Percentiles rank a stretch among this genome's conserved stretches.
These are phyloP conservation scores for Cystobasidium tubakii DNA, from an alignment of 768 basidiomycete species.

Conservation along the genomic window DNA sequence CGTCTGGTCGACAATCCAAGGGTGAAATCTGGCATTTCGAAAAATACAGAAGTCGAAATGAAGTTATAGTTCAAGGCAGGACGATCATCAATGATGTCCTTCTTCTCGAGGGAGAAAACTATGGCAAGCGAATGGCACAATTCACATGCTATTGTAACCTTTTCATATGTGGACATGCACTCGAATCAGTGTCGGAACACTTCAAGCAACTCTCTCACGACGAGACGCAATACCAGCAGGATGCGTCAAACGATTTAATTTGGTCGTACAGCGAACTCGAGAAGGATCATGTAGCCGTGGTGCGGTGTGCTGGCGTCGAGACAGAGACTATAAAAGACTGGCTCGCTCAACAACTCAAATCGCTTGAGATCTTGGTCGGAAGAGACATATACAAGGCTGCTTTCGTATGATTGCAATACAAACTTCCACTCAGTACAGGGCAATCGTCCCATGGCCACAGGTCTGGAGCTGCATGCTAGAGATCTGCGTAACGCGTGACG, in stretches of 20 bases:
- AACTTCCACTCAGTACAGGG: too few relatives aligned
- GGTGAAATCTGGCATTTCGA: constrained; percentile 89
- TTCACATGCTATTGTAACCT: constrained; percentile 88
- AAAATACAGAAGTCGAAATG: constrained; percentile 76
- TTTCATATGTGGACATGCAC: constrained; percentile 67
- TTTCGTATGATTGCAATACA: constrained; percentile 51
- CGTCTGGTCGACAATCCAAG: constrained; percentile 71
- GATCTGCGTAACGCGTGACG: too few relatives aligned
- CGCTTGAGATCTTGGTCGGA: constrained; percentile 39
- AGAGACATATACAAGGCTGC: constrained; percentile 40
- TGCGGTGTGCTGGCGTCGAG: constrained; percentile 41
- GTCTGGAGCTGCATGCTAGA: too few relatives aligned
- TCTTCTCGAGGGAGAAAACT: constrained; percentile 58
- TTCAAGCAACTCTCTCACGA: constrained; percentile 56
- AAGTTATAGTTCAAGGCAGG: constrained; percentile 63
- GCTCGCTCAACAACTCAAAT: constrained; percentile 40
- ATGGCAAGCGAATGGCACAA: constrained; percentile 58
- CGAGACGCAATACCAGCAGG: constrained; percentile 59
- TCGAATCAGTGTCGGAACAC: constrained; percentile 54
- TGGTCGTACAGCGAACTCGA: constrained; percentile 72
- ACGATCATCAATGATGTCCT: constrained; percentile 70
- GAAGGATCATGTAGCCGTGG: constrained; percentile 35
- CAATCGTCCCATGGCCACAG: too few relatives aligned
- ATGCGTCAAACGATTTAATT: constrained; percentile 59
- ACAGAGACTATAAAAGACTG: constrained; percentile 45